Base-by-base conservation (phyloP, 805 yeast genomes). In the Tanozyma kutaoensis region DNA sequence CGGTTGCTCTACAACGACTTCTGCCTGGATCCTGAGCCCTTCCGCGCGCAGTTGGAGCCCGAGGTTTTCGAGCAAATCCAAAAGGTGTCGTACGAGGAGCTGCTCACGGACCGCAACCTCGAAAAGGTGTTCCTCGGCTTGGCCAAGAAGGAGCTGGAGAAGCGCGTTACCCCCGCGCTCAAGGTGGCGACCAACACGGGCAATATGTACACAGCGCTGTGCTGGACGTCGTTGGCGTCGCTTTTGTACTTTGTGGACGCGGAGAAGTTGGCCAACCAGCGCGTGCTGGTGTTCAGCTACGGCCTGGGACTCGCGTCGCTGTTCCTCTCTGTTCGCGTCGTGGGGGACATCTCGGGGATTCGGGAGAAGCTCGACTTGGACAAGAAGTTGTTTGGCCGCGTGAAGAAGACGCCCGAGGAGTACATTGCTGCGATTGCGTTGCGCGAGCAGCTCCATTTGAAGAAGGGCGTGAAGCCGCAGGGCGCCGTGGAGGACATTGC, bases 301-400 rank as follows among this genome's bases (percentile, higher is more conserved):
- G 99, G 99, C 41, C 88, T 97, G 11, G 99, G 99, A 48, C 71
- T 91, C 36, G 99, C 99, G 24, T 69, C 97, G 12, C 72, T 95
- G 22, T 62, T 91, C 56, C 80, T 72, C 60, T 77, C 94, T 24
- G 72, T 76, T 38, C 69, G 61, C 36, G 81, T 91, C 35, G 69
- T 65, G 37, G 95, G 93, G 32, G 97, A 91, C 55, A 63, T 86
- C 35, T 58, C 78, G 16, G 41, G 66, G 34, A 77, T 86, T 38
- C 69, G 69, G 36, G 52, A 69, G 38, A 65, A 60, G 31, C 69
- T 88, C 46, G 69, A 78, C 54, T 61, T 91, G 38, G 73, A 76
- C 46, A 46, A 65, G 45, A 72, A 71, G 52, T 69, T 91, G 37
- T 69, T 66, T 28, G 63, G 57, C 25, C 81, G 98, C 67, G 51